Conservation (phyloP, 2,329 filamentous ascomycete species). For the Xylaria arbuscula region DNA sequence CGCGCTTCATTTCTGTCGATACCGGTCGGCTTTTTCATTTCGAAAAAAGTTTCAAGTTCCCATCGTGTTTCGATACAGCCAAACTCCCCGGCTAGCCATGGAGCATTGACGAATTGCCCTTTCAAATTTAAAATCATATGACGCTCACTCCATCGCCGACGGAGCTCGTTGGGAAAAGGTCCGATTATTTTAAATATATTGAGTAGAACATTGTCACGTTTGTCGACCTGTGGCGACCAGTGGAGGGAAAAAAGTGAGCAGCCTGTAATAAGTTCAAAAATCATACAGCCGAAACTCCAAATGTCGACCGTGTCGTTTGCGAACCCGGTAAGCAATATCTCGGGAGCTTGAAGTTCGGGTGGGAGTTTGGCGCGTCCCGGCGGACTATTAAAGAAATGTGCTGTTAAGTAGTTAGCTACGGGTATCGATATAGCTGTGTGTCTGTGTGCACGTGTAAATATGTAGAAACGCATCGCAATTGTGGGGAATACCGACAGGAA, state of each 20-base stretch:
- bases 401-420: background rate
- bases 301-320: conserved; percentile 43
- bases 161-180: conserved; percentile 28
- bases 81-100: conserved; percentile 41
- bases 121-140: conserved; percentile 44
- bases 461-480: background rate
- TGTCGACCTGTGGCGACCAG: conserved; percentile 5
- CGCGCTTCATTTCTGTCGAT: conserved; percentile 43
- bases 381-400: conserved; percentile 43
- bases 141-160: conserved; percentile 41
- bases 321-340: conserved; percentile 43
- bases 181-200: conserved; percentile 38
- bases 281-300: conserved; percentile 50
- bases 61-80: conserved; percentile 34
- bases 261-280: conserved; percentile 49
- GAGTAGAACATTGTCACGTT: conserved; percentile 34
- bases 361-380: conserved; percentile 42
- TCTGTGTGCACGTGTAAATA: too few species aligned
- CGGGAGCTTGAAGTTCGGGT: conserved; percentile 46
- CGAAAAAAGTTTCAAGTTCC: conserved; percentile 46
- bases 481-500: conserved; percentile 42
- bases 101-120: conserved; percentile 43
- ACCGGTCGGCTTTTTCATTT: conserved; percentile 39
- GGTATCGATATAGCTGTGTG: background rate
- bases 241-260: conserved; percentile 46